Conservation (phyloP, 805 yeast species). For the Debaryomyces hansenii region DNA sequence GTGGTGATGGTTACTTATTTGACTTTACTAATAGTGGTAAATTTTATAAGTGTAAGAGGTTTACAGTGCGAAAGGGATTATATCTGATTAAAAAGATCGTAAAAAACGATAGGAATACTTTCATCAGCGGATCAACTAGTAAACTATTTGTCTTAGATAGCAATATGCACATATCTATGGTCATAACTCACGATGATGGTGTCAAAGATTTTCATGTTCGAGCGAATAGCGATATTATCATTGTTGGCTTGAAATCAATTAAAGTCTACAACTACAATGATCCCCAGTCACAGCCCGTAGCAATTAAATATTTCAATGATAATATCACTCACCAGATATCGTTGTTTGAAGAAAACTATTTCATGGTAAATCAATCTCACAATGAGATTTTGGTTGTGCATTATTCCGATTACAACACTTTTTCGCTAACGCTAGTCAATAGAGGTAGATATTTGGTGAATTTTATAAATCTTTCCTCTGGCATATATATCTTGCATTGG, state of each 20-base stretch:
- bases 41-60: not conserved
- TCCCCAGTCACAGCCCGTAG: not conserved
- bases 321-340: constrained; percentile 8
- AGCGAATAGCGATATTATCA: not conserved
- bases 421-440: not conserved
- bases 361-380: constrained; percentile 9
- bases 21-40: not conserved
- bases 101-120: not conserved
- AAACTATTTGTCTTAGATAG: not conserved
- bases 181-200: not conserved
- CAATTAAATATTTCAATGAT: constrained; percentile 5
- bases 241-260: constrained; percentile 4
- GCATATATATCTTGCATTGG: not conserved
- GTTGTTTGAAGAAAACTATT: not conserved
- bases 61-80: not conserved
- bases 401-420: not conserved
- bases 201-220: constrained; percentile 2
- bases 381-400: constrained; percentile 1
- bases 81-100: not conserved
- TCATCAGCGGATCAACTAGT: not conserved
- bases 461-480: not conserved
- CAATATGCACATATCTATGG: not conserved
- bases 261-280: not conserved
- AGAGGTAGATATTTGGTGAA: not conserved
- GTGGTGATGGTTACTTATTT: constrained; percentile 3